A percentile compares a stretch with the other conserved stretches of the same genome.
phyloP scores from a whole-genome alignment of 148 eudicot species.

The Heliosperma pusillum region DNA sequence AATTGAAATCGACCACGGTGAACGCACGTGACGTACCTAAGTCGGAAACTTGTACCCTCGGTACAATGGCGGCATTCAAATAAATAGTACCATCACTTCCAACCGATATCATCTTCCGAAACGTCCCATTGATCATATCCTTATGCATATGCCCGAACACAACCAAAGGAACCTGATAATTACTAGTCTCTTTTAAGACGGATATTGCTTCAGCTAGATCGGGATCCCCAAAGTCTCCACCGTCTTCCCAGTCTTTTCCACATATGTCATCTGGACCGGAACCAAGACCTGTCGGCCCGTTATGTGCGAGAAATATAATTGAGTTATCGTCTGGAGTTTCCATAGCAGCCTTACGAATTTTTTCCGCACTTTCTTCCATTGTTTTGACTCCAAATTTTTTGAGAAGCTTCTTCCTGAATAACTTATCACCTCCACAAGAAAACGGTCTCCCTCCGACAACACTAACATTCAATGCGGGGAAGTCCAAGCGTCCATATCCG shows the following conservation, averaged over 20 bases:
- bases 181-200: too few relatives aligned
- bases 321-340: constrained; percentile 44
- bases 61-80: constrained; percentile 82
- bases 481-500: constrained; percentile 62
- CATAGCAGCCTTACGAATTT: constrained; percentile 54
- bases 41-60: constrained; percentile 44
- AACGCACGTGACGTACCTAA: too few relatives aligned
- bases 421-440: too few relatives aligned
- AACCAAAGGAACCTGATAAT: constrained; percentile 47
- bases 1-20: too few relatives aligned
- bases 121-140: constrained; percentile 55
- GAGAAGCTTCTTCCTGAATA: too few relatives aligned
- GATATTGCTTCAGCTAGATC: constrained; percentile 58
- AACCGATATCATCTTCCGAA: constrained; percentile 63
- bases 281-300: constrained; percentile 94
- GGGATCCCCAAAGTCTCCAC: constrained; percentile 90
- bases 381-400: constrained; percentile 55
- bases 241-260: constrained; percentile 77
- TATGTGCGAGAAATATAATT: constrained; percentile 37
- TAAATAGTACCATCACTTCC: constrained; percentile 55
- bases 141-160: constrained; percentile 60
- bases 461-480: too few relatives aligned
- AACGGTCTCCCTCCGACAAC: too few relatives aligned
- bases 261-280: constrained; percentile 80
- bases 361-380: constrained; percentile 76